Evolutionary conservation across 225 moss, liverwort and hornwort species (phyloP).

Genomic region (Sphagnum tenellum): DNA sequence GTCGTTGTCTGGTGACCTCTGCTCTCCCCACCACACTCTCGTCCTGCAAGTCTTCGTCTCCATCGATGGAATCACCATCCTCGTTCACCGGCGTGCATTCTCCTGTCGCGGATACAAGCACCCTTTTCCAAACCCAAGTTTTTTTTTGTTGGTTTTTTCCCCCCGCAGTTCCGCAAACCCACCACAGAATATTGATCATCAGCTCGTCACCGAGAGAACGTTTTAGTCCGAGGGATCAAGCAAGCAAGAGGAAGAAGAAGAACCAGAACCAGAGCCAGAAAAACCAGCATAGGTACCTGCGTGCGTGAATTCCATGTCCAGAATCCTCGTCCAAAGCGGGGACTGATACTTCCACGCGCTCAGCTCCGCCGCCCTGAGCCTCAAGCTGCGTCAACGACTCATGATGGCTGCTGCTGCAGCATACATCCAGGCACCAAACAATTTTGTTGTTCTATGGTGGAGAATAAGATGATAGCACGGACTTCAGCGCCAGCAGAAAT

Average conservation of each 20-base stretch:
- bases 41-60: background rate
- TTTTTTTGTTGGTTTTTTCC: too few species aligned
- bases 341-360: conserved; percentile 38
- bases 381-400: too few species aligned
- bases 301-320: conserved; percentile 6
- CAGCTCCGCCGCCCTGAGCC: conserved; percentile 1
- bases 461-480: too few species aligned
- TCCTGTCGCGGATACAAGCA: conserved; percentile 42
- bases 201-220: background rate
- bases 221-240: background rate
- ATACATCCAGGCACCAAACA: background rate
- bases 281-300: conserved; percentile 13
- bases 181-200: background rate
- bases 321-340: conserved; percentile 22
- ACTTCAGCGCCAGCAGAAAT: too few species aligned
- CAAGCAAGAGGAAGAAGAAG: too few species aligned
- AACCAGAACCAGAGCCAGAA: too few species aligned
- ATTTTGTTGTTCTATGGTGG: background rate
- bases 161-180: too few species aligned
- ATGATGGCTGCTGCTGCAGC: too few species aligned
- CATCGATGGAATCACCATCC: conserved; percentile 11
- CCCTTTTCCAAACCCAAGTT: conserved; percentile 8
- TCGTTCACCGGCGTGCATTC: conserved; percentile 25
- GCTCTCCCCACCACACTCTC: conserved; percentile 5
- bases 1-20: background rate